These are phyloP conservation scores for Boletus vermiculosoides DNA, from an alignment of 768 basidiomycete genomes.

Conservation along the genomic window DNA sequence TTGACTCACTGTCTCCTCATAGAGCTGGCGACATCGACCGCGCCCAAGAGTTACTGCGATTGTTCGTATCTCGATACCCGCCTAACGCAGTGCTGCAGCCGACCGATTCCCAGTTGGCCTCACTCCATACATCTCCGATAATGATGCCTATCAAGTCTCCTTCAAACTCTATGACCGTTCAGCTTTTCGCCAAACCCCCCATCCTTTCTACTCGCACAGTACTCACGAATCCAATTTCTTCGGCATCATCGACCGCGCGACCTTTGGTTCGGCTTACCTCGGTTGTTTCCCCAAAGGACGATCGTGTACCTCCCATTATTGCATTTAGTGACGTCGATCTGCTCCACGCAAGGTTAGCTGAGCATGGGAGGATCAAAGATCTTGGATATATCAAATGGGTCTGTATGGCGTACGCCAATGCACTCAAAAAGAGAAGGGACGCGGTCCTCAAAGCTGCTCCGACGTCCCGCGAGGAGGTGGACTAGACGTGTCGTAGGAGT, in stretches of 20 bases:
- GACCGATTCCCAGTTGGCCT: conserved; percentile 4
- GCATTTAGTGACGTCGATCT: conserved; percentile 75
- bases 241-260: conserved; percentile 36
- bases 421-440: conserved; percentile 60
- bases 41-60: conserved; percentile 55
- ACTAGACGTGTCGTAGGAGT: not conserved
- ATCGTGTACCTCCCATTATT: conserved; percentile 75
- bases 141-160: not conserved
- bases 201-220: conserved; percentile 59
- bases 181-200: conserved; percentile 39
- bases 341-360: conserved; percentile 73
- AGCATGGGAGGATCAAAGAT: conserved; percentile 39
- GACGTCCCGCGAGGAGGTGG: not conserved
- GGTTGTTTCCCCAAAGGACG: conserved; percentile 61
- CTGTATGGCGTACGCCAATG: conserved; percentile 69
- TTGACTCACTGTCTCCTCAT: not conserved
- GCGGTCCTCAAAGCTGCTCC: conserved; percentile 24
- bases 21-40: conserved; percentile 52
- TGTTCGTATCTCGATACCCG: conserved; percentile 66
- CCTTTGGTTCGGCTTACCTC: conserved; percentile 74
- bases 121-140: not conserved
- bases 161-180: conserved; percentile 6
- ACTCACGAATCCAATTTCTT: conserved; percentile 35
- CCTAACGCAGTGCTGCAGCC: conserved; percentile 48
- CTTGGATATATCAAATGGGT: conserved; percentile 72